Conservation (phyloP, 108 stramenopile species). For the Licmophora abbreviata region DNA sequence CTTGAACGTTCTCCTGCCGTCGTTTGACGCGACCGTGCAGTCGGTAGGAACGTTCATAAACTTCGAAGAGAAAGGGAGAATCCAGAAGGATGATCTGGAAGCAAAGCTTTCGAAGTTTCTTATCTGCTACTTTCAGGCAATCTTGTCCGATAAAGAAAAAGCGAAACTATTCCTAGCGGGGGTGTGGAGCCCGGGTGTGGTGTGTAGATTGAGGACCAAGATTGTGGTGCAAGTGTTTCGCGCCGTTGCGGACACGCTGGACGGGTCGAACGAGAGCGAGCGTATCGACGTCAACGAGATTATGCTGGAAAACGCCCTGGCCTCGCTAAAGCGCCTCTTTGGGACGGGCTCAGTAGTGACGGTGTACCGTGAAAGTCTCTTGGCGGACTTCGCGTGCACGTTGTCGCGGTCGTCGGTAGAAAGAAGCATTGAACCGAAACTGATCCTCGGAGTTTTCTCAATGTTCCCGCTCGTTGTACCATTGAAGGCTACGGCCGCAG, state of each 20-base stretch:
- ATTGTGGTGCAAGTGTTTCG: constrained; percentile 12
- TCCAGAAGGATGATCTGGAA: constrained; percentile 22
- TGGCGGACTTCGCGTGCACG: constrained; percentile 12
- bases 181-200: constrained; percentile 15
- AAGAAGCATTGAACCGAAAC: constrained; percentile 15
- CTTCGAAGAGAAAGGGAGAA: constrained; percentile 31
- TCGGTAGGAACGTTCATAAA: constrained; percentile 65
- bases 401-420: constrained; percentile 4
- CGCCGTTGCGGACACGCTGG: too few relatives aligned
- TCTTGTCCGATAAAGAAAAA: constrained; percentile 10
- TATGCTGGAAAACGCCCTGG: constrained; percentile 6
- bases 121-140: constrained; percentile 13
- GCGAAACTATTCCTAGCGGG: neutral
- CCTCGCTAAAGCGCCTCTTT: constrained; percentile 7
- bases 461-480: constrained; percentile 23
- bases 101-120: constrained; percentile 24
- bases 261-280: neutral
- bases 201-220: constrained; percentile 11
- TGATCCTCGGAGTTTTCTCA: constrained; percentile 30
- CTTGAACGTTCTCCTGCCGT: constrained; percentile 44
- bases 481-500: too few relatives aligned
- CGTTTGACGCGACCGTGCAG: constrained; percentile 57
- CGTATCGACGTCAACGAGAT: constrained; percentile 11
- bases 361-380: constrained; percentile 13
- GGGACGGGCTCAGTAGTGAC: constrained; percentile 15